A percentile compares a stretch with the other conserved stretches of the same genome.
Conservation (phyloP, 1,284 basidiomycete genomes). For the Irpex sp. region DNA sequence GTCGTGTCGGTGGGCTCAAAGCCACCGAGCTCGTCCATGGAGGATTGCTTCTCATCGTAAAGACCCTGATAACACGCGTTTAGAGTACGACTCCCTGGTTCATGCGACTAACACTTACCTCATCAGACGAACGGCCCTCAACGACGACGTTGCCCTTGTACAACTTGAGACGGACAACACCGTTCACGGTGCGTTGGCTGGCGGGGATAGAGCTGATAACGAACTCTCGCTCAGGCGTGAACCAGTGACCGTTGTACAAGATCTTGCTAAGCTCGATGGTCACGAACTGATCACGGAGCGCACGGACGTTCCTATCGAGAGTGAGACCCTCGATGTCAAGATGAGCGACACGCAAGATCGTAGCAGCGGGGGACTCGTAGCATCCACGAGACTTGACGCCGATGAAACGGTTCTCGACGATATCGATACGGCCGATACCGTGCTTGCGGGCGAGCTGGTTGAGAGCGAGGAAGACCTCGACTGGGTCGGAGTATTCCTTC, state of each 20-base stretch:
- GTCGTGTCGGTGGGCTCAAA: constrained; percentile 92
- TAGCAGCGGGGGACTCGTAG: constrained; percentile 97
- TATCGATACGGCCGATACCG: constrained; percentile 95
- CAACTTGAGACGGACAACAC: constrained; percentile 84
- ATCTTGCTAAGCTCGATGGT: constrained; percentile 89
- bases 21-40: constrained; percentile 98
- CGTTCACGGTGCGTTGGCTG: constrained; percentile 96
- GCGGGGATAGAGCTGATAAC: constrained; percentile 86
- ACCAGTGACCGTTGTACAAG: constrained; percentile 96
- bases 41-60: constrained; percentile 96
- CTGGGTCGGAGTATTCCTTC: constrained; percentile 82
- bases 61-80: constrained; percentile 56
- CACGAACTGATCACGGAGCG: constrained; percentile 92
- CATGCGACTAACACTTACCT: constrained; percentile 41
- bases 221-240: constrained; percentile 97
- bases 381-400: constrained; percentile 98
- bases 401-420: constrained; percentile 99
- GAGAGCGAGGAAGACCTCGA: constrained; percentile 92
- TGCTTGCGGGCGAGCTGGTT: constrained; percentile 94
- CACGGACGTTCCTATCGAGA: constrained; percentile 95
- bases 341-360: constrained; percentile 94
- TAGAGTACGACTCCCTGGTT: background rate
- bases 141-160: constrained; percentile 98
- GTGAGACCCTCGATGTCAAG: constrained; percentile 97
- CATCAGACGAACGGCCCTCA: constrained; percentile 88